Evolutionary conservation across 2,329 filamentous ascomycete genomes (phyloP).

Genomic region (Trichoderma sp.): DNA sequence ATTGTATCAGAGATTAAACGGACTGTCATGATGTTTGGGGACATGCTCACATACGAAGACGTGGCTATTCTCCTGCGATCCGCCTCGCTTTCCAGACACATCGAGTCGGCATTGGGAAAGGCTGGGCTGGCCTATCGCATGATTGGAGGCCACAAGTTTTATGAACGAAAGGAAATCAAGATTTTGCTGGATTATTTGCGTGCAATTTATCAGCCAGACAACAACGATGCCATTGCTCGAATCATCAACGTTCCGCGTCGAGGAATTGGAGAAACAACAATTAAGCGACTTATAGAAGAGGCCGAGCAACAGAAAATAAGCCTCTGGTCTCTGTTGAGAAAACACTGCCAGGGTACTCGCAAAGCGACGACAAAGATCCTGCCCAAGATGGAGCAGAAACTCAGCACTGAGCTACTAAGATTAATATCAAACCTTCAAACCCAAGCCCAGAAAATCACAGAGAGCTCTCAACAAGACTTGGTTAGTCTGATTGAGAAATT

Average conservation of each 20-base stretch:
- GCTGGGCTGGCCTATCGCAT: slow-evolving; percentile 84
- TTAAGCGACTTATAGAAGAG: slow-evolving; percentile 71
- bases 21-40: slow-evolving; percentile 65
- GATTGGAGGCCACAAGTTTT: slow-evolving; percentile 87
- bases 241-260: slow-evolving; percentile 82
- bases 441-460: slow-evolving; percentile 29
- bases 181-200: slow-evolving; percentile 83
- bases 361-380: slow-evolving; percentile 48
- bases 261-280: slow-evolving; percentile 74
- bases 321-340: slow-evolving; percentile 69
- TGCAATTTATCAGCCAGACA: slow-evolving; percentile 77
- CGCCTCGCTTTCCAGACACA: slow-evolving; percentile 75
- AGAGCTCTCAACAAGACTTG: slow-evolving; percentile 34
- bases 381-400: slow-evolving; percentile 50
- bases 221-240: slow-evolving; percentile 79
- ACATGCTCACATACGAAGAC: slow-evolving; percentile 70
- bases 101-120: slow-evolving; percentile 78
- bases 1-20: slow-evolving; percentile 80
- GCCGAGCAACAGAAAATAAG: slow-evolving; percentile 66
- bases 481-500: slow-evolving; percentile 51
- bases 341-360: slow-evolving; percentile 51
- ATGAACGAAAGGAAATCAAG: slow-evolving; percentile 86
- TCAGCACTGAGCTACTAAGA: slow-evolving; percentile 49
- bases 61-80: slow-evolving; percentile 86
- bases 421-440: slow-evolving; percentile 37